Evolutionary conservation across 1,284 basidiomycete genomes (phyloP).

Genomic region (Bjerkandera adusta): DNA sequence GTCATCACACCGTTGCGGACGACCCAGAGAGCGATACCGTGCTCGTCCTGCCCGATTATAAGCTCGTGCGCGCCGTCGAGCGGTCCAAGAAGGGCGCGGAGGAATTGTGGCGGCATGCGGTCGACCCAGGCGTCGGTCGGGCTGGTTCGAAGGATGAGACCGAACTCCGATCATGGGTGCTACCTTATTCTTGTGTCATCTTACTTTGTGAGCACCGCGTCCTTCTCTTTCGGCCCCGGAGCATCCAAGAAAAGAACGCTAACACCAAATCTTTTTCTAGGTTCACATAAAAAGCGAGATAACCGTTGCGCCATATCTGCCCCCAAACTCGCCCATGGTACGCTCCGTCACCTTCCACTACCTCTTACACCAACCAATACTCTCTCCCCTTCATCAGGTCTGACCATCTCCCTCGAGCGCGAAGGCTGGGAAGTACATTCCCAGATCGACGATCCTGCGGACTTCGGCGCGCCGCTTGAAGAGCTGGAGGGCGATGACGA

Average conservation of each 20-base stretch:
- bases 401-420: constrained; percentile 56
- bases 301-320: constrained; percentile 88
- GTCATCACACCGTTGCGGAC: constrained; percentile 63
- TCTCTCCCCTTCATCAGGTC: constrained; percentile 49
- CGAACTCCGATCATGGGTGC: constrained; percentile 64
- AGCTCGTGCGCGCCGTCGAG: constrained; percentile 69
- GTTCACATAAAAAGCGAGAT: constrained; percentile 90
- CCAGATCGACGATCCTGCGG: constrained; percentile 65
- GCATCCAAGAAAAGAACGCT: background rate
- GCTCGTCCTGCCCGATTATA: constrained; percentile 90
- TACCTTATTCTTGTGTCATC: constrained; percentile 75
- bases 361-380: constrained; percentile 8
- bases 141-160: constrained; percentile 42
- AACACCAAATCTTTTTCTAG: constrained; percentile 36
- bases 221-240: background rate
- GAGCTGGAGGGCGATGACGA: constrained; percentile 41
- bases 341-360: constrained; percentile 19
- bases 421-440: constrained; percentile 78
- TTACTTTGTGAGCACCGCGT: constrained; percentile 66
- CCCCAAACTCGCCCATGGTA: constrained; percentile 76
- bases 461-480: constrained; percentile 50
- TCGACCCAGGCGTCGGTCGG: constrained; percentile 51
- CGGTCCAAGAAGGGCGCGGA: constrained; percentile 64
- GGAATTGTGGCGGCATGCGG: constrained; percentile 60
- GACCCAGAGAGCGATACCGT: constrained; percentile 68